Base-by-base conservation (phyloP, 163 green algal species). In the Picocystis sp. region DNA sequence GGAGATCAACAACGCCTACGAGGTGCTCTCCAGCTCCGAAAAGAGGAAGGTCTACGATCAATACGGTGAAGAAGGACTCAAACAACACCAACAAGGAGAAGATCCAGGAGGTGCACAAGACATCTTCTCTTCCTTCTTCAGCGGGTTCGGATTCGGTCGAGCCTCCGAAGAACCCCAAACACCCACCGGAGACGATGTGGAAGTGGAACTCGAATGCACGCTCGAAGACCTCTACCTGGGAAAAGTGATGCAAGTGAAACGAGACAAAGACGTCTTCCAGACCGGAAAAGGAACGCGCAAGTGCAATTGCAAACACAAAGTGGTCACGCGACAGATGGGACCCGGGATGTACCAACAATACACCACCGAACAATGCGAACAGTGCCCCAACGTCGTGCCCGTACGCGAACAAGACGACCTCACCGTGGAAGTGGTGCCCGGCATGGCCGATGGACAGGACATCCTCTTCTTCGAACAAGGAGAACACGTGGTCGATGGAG, bases 391-490 rank as follows among this genome's bases (percentile, higher is more conserved):
- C 53, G 74, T 97, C 0, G 88, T 91, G 62, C 72, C 84, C 1
- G 85, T 76, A 45, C 69, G 78, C 2, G 78, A 95, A 63, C 52
- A 67, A 19, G 74, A 89, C 55, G 58, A 56, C 11, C 65, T 99
- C 35, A 79, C 52, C 0, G 79, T 97, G 9, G 70, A 83, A 22
- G 76, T 97, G 38, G 86, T 97, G 61, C 75, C 84, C 11, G 91
- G 91, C 57, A 93, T 91, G 79, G 45, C 56, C 1, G 69, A 94
- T 14, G 74, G 79, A 2, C 79, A 96, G 68, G 64, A 88, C 55
- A 92, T 99, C 51, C 65, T 57, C 0, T 94, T 97, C 52, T 98
- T 96, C 61, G 90, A 98, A 67, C 82, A 98, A 61, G 87, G 89
- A 29, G 89, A 98, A 74, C 83, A 87, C 2, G 57, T 93, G 33